Conservation (phyloP, 2,329 filamentous ascomycete species). For the Penicillium rolfsii region DNA sequence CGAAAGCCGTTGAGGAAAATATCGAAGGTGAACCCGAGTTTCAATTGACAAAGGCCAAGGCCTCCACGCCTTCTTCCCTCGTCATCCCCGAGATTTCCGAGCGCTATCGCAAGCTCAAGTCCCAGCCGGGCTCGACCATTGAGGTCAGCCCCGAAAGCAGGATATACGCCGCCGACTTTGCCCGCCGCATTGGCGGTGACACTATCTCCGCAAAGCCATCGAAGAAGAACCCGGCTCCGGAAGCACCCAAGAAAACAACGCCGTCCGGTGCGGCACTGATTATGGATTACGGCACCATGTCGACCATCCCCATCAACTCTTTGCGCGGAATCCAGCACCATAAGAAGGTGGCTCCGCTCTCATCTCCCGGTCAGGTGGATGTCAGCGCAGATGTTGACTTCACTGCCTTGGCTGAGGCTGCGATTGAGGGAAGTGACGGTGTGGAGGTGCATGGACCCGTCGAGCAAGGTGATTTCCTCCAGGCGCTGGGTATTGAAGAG, state of each 20-base stretch:
- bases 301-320: slow-evolving; percentile 82
- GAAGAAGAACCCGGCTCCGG: slow-evolving; percentile 22
- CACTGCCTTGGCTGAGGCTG: slow-evolving; percentile 78
- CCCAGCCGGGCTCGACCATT: slow-evolving; percentile 69
- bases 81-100: slow-evolving; percentile 81
- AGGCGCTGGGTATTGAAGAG: slow-evolving; percentile 79
- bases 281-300: slow-evolving; percentile 85
- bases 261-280: slow-evolving; percentile 89
- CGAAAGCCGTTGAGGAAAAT: slow-evolving; percentile 57
- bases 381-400: slow-evolving; percentile 95
- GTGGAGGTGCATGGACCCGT: slow-evolving; percentile 94
- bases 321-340: slow-evolving; percentile 86
- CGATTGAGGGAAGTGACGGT: slow-evolving; percentile 71
- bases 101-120: slow-evolving; percentile 76
- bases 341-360: slow-evolving; percentile 75
- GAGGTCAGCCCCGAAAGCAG: slow-evolving; percentile 89
- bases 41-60: slow-evolving; percentile 75
- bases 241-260: slow-evolving; percentile 56
- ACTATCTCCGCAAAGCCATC: slow-evolving; percentile 38
- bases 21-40: slow-evolving; percentile 72
- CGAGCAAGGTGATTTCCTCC: slow-evolving; percentile 79
- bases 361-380: slow-evolving; percentile 79
- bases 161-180: slow-evolving; percentile 79
- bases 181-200: slow-evolving; percentile 75
- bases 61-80: slow-evolving; percentile 77